A percentile compares a stretch with the other conserved stretches of the same genome.
These are phyloP conservation scores for Alternaria burnsii DNA, from an alignment of 2,329 filamentous ascomycete genomes.

Conservation along the genomic window DNA sequence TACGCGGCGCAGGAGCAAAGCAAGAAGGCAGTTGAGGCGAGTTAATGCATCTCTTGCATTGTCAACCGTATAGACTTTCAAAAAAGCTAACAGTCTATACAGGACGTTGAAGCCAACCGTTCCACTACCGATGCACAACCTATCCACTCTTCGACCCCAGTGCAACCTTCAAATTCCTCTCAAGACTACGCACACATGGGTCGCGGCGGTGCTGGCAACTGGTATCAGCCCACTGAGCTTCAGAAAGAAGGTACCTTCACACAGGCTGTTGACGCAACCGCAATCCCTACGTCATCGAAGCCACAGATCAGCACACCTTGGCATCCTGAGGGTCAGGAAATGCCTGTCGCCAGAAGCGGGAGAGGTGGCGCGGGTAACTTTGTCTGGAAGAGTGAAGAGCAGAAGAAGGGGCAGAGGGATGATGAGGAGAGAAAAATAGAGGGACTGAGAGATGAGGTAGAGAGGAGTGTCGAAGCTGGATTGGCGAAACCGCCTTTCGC, in stretches of 20 bases:
- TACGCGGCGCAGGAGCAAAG: constrained; percentile 45
- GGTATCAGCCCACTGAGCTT: constrained; percentile 54
- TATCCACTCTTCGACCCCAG: constrained; percentile 18
- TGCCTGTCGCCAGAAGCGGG: constrained; percentile 49
- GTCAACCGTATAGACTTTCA: background rate
- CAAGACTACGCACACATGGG: constrained; percentile 56
- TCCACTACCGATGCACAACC: constrained; percentile 20
- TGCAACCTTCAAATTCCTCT: constrained; percentile 26
- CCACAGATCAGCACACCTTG: constrained; percentile 45
- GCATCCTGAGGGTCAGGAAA: constrained; percentile 45
- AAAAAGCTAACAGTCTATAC: constrained; percentile 6
- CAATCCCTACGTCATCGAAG: constrained; percentile 35
- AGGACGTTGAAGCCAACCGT: constrained; percentile 54
- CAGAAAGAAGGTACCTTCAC: constrained; percentile 51
- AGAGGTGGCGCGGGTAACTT: constrained; percentile 60
- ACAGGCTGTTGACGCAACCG: constrained; percentile 38
- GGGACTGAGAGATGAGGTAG: constrained; percentile 47
- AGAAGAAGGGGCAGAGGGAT: constrained; percentile 35
- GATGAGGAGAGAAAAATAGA: constrained; percentile 31
- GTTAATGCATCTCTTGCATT: background rate
- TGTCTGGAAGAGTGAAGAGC: constrained; percentile 51
- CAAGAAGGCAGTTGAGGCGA: constrained; percentile 43
- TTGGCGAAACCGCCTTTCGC: constrained; percentile 53
- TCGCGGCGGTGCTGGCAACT: constrained; percentile 58
- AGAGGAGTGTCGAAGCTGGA: constrained; percentile 52